Conservation (phyloP, 805 yeast genomes). For the Cyberlindnera bimundalis region DNA sequence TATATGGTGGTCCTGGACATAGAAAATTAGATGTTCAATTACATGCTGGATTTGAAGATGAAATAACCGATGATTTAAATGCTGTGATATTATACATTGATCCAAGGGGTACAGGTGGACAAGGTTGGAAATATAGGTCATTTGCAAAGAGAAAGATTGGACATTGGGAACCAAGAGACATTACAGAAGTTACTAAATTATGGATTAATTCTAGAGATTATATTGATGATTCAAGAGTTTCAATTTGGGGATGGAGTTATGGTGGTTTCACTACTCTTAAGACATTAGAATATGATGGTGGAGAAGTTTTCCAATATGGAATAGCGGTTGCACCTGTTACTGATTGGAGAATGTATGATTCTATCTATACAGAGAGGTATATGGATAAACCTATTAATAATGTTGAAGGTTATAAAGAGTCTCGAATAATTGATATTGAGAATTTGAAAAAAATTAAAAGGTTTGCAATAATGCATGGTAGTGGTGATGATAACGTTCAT, state of each 20-base stretch:
- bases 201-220: slow-evolving; percentile 43
- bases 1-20: slow-evolving; percentile 83
- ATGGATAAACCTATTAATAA: slow-evolving; percentile 56
- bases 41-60: slow-evolving; percentile 53
- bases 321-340: slow-evolving; percentile 87
- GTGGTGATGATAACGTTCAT: slow-evolving; percentile 84
- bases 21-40: slow-evolving; percentile 49
- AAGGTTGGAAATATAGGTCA: slow-evolving; percentile 63
- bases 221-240: slow-evolving; percentile 52
- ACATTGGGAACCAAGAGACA: slow-evolving; percentile 73
- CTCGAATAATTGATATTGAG: slow-evolving; percentile 41
- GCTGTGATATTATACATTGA: slow-evolving; percentile 66
- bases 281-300: slow-evolving; percentile 64
- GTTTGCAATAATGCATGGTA: slow-evolving; percentile 74
- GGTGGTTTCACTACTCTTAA: slow-evolving; percentile 79
- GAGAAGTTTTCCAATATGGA: slow-evolving; percentile 65
- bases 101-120: slow-evolving; percentile 81
- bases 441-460: slow-evolving; percentile 47
- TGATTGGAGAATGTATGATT: slow-evolving; percentile 70
- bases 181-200: slow-evolving; percentile 46
- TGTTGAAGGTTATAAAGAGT: slow-evolving; percentile 42
- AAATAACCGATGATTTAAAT: slow-evolving; percentile 52
- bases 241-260: slow-evolving; percentile 88
- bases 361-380: slow-evolving; percentile 77
- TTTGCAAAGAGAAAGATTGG: slow-evolving; percentile 61